Evolutionary conservation across 2,329 filamentous ascomycete species (phyloP).

Genomic region (Colletotrichum shisoi): DNA sequence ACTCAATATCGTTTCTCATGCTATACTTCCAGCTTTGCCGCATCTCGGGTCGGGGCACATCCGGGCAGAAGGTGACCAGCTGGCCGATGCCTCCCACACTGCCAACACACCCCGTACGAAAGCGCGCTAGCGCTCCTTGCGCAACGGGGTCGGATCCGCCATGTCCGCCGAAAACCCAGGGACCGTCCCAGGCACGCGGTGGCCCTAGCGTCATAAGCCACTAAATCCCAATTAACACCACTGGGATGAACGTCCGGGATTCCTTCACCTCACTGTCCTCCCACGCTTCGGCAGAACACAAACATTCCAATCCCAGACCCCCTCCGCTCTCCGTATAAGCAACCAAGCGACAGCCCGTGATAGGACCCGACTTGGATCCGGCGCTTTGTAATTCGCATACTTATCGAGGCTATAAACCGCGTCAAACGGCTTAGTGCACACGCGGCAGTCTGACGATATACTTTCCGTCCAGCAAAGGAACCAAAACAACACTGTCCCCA

Average conservation of each 20-base stretch:
- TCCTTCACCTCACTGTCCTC: conserved; percentile 27
- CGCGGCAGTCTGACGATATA: background rate
- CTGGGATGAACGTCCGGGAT: conserved; percentile 25
- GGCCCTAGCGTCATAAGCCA: conserved; percentile 30
- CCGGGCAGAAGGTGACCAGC: conserved; percentile 5
- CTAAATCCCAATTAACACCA: conserved; percentile 30
- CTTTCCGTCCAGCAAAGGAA: conserved; percentile 1
- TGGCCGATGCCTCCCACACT: conserved; percentile 22
- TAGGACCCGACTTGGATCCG: background rate
- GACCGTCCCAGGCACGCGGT: conserved; percentile 30
- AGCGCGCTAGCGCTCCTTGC: conserved; percentile 22
- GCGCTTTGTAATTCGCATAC: background rate
- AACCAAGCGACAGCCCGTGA: background rate
- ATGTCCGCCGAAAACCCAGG: conserved; percentile 33
- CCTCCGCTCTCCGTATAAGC: conserved; percentile 17
- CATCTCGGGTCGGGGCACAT: conserved; percentile 11
- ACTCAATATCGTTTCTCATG: background rate
- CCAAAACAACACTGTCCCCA: conserved; percentile 28
- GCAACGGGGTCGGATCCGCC: conserved; percentile 26
- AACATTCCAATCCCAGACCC: conserved; percentile 25
- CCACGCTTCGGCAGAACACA: conserved; percentile 16
- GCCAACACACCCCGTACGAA: conserved; percentile 31
- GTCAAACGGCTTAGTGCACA: background rate
- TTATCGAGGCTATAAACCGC: background rate
- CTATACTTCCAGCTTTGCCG: conserved; percentile 30